Evolutionary conservation across 768 basidiomycete genomes (phyloP).

Genomic region (Hemileccinum impolitum): DNA sequence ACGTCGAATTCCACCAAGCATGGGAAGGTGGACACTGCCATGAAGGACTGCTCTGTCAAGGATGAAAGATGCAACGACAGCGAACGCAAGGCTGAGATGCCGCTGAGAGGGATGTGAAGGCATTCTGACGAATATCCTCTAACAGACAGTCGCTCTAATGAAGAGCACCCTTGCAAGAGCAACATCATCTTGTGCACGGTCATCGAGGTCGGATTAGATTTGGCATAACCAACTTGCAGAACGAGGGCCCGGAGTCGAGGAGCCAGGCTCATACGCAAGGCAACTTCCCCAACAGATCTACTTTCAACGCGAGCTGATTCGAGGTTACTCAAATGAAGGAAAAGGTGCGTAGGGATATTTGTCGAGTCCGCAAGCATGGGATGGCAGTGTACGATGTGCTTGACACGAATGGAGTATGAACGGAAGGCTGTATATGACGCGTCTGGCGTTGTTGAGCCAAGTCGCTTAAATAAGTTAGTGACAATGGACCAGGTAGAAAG

Average conservation of each 20-base stretch:
- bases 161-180: slow-evolving; percentile 22
- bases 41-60: slow-evolving; percentile 35
- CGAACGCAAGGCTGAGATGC: slow-evolving; percentile 32
- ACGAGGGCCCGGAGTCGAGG: slow-evolving; percentile 34
- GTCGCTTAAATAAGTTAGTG: slow-evolving; percentile 9
- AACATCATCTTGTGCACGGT: slow-evolving; percentile 18
- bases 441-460: slow-evolving; percentile 3
- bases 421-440: slow-evolving; percentile 6
- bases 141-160: slow-evolving; percentile 36
- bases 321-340: slow-evolving; percentile 11
- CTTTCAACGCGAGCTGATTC: slow-evolving; percentile 20
- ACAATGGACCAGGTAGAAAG: not conserved
- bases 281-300: slow-evolving; percentile 10
- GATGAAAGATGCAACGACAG: slow-evolving; percentile 42
- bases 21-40: slow-evolving; percentile 37
- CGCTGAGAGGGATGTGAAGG: slow-evolving; percentile 31
- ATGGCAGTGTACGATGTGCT: slow-evolving; percentile 21
- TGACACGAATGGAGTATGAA: slow-evolving; percentile 26
- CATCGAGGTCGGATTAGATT: slow-evolving; percentile 25
- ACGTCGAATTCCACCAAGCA: slow-evolving; percentile 40
- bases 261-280: slow-evolving; percentile 31
- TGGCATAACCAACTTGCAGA: slow-evolving; percentile 29
- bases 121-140: slow-evolving; percentile 35
- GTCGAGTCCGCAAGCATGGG: slow-evolving; percentile 7
- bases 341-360: slow-evolving; percentile 2